phyloP scores from a whole-genome alignment of 148 eudicot species.

The Rhododendron henanense region DNA sequence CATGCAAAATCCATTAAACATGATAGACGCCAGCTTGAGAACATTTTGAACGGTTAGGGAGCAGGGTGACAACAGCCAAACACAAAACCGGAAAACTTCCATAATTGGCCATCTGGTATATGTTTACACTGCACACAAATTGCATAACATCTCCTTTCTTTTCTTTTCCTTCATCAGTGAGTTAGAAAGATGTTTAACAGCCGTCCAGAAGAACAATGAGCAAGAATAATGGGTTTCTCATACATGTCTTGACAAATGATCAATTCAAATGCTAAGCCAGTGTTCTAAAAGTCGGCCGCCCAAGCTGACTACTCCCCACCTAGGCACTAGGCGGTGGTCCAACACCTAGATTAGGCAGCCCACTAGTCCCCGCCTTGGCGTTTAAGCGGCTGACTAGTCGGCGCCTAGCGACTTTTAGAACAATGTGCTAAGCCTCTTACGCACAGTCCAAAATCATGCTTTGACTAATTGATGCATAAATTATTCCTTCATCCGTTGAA shows the following conservation, averaged over 20 bases:
- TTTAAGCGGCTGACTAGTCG: too few relatives aligned
- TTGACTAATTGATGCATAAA: background rate
- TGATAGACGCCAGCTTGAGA: background rate
- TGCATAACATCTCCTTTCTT: background rate
- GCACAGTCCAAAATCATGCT: background rate
- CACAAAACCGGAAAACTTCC: background rate
- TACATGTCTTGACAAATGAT: background rate
- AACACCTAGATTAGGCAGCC: too few relatives aligned
- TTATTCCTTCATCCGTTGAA: background rate
- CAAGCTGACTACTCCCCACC: too few relatives aligned
- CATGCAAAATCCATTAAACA: slow-evolving; percentile 6
- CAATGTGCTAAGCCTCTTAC: background rate
- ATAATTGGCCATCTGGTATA: background rate
- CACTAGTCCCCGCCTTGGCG: too few relatives aligned
- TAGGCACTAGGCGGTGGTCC: too few relatives aligned
- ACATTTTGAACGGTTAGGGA: background rate
- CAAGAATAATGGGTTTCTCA: background rate
- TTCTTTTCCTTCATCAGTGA: background rate
- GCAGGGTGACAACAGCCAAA: background rate
- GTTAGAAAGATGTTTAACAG: background rate
- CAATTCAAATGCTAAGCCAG: background rate
- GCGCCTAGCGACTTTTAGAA: too few relatives aligned
- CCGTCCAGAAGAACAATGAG: background rate
- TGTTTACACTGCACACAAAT: background rate
- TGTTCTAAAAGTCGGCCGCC: too few relatives aligned